Evolutionary conservation across 371 early-diverging fungal genomes (phyloP), one percentile per base, ranked within the genome.

Genomic region (Mortierella sp.): DNA sequence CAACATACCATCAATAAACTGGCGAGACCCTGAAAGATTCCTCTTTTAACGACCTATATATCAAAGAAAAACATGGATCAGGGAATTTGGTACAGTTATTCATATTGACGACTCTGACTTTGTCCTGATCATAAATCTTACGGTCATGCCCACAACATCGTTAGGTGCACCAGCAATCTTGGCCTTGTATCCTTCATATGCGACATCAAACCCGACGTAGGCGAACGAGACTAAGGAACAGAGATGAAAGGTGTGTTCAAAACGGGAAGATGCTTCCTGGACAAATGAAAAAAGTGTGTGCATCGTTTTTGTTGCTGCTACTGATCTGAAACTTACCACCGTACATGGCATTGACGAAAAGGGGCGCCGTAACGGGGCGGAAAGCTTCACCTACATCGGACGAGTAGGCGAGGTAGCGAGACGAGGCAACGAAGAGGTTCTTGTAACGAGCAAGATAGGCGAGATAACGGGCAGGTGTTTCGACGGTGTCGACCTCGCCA

Each of bases 311-410:
- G 30, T 12, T 5, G n/a, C n/a, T n/a, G n/a, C n/a, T n/a, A n/a
- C n/a, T n/a, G n/a, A n/a, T n/a, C n/a, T n/a, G 6, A 34, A 26
- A 52, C 57, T 55, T 67, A 67, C 68, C 68, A 27, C 85, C 89
- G 62, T 90, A 92, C 24, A 90, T 86, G 44, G 87, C 83, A 34
- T 80, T 85, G 53, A 92, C 92, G 19, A 91, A 39, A 15, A 56
- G 8, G 4, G 83, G 84, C n/a, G 81, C 67, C 15, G 89, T 87
- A 39, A 92, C 82, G 19, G 93, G 93, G 27, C 93, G 83, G 65
- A 93, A 90, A 3, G 92, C 92, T 65, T 93, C 93, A 37, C 93
- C 93, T 24, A 92, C 84, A 60, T 92, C 92, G 15, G 87, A 88
- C 6, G 89, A 87, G 70, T 89, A 92, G 17, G 90, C 92, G 47